Base-by-base conservation (phyloP, 2,329 filamentous ascomycete genomes). In the Zymoseptoria crescenta region DNA sequence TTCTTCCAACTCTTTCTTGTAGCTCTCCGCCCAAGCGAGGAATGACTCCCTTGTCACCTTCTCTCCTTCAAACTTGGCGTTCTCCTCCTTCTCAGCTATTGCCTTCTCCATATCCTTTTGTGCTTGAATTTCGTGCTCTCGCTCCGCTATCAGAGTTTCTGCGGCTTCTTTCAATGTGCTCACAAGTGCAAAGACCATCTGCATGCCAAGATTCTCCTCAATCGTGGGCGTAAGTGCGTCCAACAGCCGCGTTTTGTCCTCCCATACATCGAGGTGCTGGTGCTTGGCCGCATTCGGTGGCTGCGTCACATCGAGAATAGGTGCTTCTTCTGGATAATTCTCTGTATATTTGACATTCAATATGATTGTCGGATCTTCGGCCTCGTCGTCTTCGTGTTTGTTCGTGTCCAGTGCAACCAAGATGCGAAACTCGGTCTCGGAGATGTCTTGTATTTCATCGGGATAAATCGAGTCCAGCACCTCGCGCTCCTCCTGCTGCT, bases 381-480 rank as follows among this genome's bases (percentile, higher is more conserved):
- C 80, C 62, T 71, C 72, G 27, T 86, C 83, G 63, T 86, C 83
- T 58, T 84, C 82, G 13, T 63, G 59, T 28, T 63, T 56, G 7
- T 58, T 57, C 16, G 62, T 53, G 65, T 99, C 94, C 59, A 99
- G 83, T n/a, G 82, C 79, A 72, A 97, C 87, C 56, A 86, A 84
- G 79, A 99, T 87, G 72, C 89, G 87, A 78, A 89, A 97, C 74
- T 95, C 88, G 59, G 85, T 89, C 57, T 96, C 91, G 68, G 90
- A 94, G 70, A 96, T 85, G 73, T 96, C 94, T 94, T 73, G 93
- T 68, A 99, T 96, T 78, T 99, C 94, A 61, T 99, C 93, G 1
- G 94, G 91, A 68, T 97, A 99, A 72, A 99, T 99, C 62, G 93
- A 96, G 72, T 96, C 91, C 73, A 99, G 90, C 68, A 99, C 93